phyloP scores from a whole-genome alignment of 2,329 filamentous ascomycete species.

The Tothia fuscella region DNA sequence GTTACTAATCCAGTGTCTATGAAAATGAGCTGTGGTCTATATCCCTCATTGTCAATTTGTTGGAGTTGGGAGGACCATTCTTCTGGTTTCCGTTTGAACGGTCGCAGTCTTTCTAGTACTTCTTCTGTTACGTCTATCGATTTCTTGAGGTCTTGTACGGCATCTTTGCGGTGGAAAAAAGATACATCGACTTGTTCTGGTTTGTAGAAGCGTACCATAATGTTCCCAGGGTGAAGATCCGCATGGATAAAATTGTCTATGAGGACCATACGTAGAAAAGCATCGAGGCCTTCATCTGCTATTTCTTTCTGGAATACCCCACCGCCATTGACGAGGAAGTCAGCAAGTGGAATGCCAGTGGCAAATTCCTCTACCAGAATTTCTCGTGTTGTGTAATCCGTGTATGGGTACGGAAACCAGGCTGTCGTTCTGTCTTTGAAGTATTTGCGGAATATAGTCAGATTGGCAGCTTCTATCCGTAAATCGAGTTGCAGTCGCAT shows the following conservation, averaged over 20 bases:
- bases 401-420: slow-evolving; percentile 94
- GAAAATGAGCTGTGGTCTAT: slow-evolving; percentile 87
- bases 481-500: slow-evolving; percentile 96
- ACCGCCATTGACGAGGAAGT: slow-evolving; percentile 83
- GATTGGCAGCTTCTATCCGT: slow-evolving; percentile 84
- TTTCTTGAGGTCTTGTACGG: slow-evolving; percentile 23
- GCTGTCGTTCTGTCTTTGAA: slow-evolving; percentile 82
- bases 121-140: slow-evolving; percentile 74
- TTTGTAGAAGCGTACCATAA: slow-evolving; percentile 98
- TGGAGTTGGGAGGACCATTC: slow-evolving; percentile 65
- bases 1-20: slow-evolving; percentile 96
- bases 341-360: slow-evolving; percentile 79
- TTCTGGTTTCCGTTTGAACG: slow-evolving; percentile 52
- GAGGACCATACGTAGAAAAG: slow-evolving; percentile 90
- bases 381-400: slow-evolving; percentile 81
- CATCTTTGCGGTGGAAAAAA: slow-evolving; percentile 19
- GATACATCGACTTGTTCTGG: slow-evolving; percentile 57
- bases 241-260: slow-evolving; percentile 98
- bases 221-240: slow-evolving; percentile 92
- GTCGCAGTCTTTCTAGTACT: slow-evolving; percentile 67
- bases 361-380: slow-evolving; percentile 94
- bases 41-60: slow-evolving; percentile 75
- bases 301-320: slow-evolving; percentile 91
- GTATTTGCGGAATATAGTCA: slow-evolving; percentile 77
- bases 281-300: slow-evolving; percentile 86